Conservation (phyloP, 1,284 basidiomycete species). For the Gymnopus androsaceus region DNA sequence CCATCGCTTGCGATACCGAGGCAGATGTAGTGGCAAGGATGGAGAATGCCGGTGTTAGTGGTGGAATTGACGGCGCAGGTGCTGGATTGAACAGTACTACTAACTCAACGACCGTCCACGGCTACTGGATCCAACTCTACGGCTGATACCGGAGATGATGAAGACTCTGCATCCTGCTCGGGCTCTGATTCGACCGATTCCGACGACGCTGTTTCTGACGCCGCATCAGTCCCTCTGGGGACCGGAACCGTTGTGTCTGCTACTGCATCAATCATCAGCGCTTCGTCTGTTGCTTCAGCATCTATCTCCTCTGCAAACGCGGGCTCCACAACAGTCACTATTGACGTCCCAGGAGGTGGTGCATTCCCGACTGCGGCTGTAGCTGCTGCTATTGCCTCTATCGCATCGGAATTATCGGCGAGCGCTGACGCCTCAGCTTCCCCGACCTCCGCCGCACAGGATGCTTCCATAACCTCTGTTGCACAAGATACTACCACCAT, state of each 20-base stretch:
- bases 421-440: slow-evolving; percentile 3
- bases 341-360: neutral
- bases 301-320: neutral
- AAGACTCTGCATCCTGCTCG: neutral
- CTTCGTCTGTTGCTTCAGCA: neutral
- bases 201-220: neutral
- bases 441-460: neutral
- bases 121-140: slow-evolving; percentile 12
- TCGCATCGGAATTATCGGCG: neutral
- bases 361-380: neutral
- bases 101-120: slow-evolving; percentile 15
- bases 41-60: slow-evolving; percentile 45
- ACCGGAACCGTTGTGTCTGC: neutral
- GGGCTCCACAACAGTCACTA: slow-evolving; percentile 9
- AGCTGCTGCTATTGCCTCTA: neutral
- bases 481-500: neutral
- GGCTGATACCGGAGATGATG: neutral
- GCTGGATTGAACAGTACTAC: slow-evolving; percentile 9
- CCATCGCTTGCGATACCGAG: slow-evolving; percentile 46
- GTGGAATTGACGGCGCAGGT: slow-evolving; percentile 35
- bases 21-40: slow-evolving; percentile 45
- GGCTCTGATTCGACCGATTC: neutral
- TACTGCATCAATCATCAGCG: neutral
- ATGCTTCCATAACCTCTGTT: neutral
- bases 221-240: neutral